These are phyloP conservation scores for Leccinum subtestaceum DNA, from an alignment of 768 basidiomycete genomes.

Conservation along the genomic window DNA sequence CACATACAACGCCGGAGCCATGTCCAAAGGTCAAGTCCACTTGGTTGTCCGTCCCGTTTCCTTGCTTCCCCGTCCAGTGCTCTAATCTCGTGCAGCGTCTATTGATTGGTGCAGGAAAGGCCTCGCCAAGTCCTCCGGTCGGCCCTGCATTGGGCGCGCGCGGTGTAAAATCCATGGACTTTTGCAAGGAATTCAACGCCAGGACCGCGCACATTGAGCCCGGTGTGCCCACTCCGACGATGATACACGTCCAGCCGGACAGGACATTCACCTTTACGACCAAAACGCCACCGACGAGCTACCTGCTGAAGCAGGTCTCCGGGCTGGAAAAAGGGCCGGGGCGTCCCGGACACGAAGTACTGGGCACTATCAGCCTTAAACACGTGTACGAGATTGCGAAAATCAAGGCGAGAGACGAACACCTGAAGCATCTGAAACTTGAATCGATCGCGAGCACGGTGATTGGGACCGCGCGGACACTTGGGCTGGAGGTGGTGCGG, in stretches of 20 bases:
- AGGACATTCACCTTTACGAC: slow-evolving; percentile 91
- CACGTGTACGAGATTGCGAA: slow-evolving; percentile 99
- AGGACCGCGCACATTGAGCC: slow-evolving; percentile 84
- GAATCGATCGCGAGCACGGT: slow-evolving; percentile 88
- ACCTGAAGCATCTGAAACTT: slow-evolving; percentile 80
- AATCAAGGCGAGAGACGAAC: slow-evolving; percentile 90
- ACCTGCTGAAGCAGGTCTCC: slow-evolving; percentile 88
- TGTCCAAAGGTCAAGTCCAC: slow-evolving; percentile 75
- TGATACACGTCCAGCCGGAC: slow-evolving; percentile 92
- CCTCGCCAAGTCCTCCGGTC: slow-evolving; percentile 92
- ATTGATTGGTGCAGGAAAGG: slow-evolving; percentile 89
- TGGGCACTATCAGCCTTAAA: slow-evolving; percentile 87
- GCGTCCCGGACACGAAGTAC: slow-evolving; percentile 72
- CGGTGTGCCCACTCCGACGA: slow-evolving; percentile 86
- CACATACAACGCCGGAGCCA: slow-evolving; percentile 26
- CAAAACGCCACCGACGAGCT: slow-evolving; percentile 86
- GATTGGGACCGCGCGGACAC: slow-evolving; percentile 81
- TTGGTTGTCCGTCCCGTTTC: slow-evolving; percentile 58
- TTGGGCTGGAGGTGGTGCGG: slow-evolving; percentile 89
- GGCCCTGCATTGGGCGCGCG: slow-evolving; percentile 97
- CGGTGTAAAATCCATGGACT: slow-evolving; percentile 99
- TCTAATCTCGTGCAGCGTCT: slow-evolving; percentile 55
- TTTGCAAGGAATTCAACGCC: slow-evolving; percentile 99
- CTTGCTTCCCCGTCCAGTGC: slow-evolving; percentile 5
- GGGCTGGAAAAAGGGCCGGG: slow-evolving; percentile 89